phyloP scores from a whole-genome alignment of 768 basidiomycete species.

The Mycena leptocephala region DNA sequence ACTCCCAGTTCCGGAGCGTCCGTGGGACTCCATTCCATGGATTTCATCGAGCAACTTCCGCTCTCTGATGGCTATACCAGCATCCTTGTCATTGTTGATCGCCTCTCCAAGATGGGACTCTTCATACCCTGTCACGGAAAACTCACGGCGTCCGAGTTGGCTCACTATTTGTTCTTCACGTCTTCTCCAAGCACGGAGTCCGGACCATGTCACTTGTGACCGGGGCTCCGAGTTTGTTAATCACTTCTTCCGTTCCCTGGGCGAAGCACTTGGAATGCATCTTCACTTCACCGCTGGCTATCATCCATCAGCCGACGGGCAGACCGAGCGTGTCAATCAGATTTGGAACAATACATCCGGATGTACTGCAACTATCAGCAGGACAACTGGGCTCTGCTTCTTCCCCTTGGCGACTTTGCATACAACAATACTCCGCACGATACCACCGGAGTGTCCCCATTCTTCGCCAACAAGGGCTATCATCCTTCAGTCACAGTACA shows the following conservation, averaged over 20 bases:
- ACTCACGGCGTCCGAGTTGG: no score
- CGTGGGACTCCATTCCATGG: no score
- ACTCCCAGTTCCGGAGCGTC: no score
- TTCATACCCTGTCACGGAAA: no score
- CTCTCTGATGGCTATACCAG: no score
- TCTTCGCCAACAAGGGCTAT: background rate
- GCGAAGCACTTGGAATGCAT: background rate
- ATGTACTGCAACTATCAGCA: background rate
- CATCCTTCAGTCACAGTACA: background rate
- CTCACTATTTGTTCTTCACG: background rate
- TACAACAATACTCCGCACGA: background rate
- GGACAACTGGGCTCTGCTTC: background rate
- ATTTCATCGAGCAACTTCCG: no score
- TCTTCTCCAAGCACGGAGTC: background rate
- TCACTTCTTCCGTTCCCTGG: background rate
- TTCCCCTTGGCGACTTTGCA: background rate
- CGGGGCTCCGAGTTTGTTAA: background rate
- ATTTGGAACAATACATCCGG: background rate
- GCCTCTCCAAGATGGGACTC: no score
- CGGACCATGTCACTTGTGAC: background rate
- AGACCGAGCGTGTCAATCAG: background rate
- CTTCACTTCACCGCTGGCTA: background rate
- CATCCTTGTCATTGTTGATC: background rate
- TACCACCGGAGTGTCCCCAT: background rate
- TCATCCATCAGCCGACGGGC: background rate